Evolutionary conservation across 441 rosid species (phyloP).

Genomic region (California macrophylla): DNA sequence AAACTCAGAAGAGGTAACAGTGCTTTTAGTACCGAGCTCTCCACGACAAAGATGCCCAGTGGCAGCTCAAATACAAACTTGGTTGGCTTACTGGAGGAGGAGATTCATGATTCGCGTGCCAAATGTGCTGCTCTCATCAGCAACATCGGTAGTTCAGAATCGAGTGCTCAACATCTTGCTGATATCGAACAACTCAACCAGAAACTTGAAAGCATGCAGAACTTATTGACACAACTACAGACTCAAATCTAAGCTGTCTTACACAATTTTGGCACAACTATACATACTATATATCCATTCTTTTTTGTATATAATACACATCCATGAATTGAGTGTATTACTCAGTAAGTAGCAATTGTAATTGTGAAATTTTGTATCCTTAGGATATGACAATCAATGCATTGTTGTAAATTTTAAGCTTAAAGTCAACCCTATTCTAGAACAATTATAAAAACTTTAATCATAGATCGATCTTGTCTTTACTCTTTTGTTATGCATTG

Average conservation of each 20-base stretch:
- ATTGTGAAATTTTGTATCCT: neutral
- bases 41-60: slow-evolving; percentile 22
- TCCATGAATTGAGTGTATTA: neutral
- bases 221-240: slow-evolving; percentile 49
- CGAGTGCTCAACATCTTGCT: slow-evolving; percentile 28
- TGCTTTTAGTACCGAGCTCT: slow-evolving; percentile 29
- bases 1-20: slow-evolving; percentile 35
- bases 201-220: slow-evolving; percentile 62
- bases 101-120: slow-evolving; percentile 49
- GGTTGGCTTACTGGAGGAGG: slow-evolving; percentile 60
- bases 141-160: slow-evolving; percentile 31
- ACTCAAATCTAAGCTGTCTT: slow-evolving; percentile 35
- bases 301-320: neutral
- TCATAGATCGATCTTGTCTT: neutral
- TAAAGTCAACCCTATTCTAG: neutral
- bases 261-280: neutral
- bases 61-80: slow-evolving; percentile 20
- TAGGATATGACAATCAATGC: neutral
- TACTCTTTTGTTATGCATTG: slow-evolving; percentile 1
- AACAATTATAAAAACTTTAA: neutral
- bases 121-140: slow-evolving; percentile 46
- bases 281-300: neutral
- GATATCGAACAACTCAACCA: slow-evolving; percentile 42
- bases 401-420: neutral
- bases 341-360: neutral